Evolutionary conservation across 345 rosid species (phyloP).

Genomic region (Dovyalis caffra): DNA sequence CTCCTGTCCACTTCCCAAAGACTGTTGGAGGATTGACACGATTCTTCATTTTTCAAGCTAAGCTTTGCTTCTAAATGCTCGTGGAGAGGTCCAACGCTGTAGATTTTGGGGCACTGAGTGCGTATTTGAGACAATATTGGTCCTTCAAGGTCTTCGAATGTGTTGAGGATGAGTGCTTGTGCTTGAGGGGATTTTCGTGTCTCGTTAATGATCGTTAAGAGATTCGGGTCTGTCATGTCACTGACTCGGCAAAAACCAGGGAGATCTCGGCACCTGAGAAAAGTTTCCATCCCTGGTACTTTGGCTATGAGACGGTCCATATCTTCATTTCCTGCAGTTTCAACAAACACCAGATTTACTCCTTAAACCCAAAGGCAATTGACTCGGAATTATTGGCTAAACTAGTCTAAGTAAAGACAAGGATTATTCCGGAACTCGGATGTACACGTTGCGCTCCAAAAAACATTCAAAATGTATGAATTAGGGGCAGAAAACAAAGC

Average conservation of each 20-base stretch:
- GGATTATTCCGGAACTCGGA: no score
- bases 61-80: conserved; percentile 35
- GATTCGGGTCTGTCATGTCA: conserved; percentile 16
- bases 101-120: conserved; percentile 35
- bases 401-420: no score
- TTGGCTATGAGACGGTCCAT: conserved; percentile 40
- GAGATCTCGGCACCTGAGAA: conserved; percentile 49
- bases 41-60: not conserved
- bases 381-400: no score
- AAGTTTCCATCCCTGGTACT: conserved; percentile 46
- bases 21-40: conserved; percentile 17
- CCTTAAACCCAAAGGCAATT: not conserved
- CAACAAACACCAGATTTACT: not conserved
- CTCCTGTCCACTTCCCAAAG: conserved; percentile 38
- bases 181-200: conserved; percentile 32
- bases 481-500: no score
- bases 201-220: conserved; percentile 20
- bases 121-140: conserved; percentile 46
- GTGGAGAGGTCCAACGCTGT: conserved; percentile 58
- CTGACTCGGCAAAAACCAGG: conserved; percentile 40
- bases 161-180: conserved; percentile 61
- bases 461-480: no score
- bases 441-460: no score
- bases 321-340: conserved; percentile 35
- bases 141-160: conserved; percentile 58